A percentile compares a stretch with the other conserved stretches of the same genome.
These are phyloP conservation scores for Psilocybe azurescens DNA, from an alignment of 768 basidiomycete genomes.

Conservation along the genomic window DNA sequence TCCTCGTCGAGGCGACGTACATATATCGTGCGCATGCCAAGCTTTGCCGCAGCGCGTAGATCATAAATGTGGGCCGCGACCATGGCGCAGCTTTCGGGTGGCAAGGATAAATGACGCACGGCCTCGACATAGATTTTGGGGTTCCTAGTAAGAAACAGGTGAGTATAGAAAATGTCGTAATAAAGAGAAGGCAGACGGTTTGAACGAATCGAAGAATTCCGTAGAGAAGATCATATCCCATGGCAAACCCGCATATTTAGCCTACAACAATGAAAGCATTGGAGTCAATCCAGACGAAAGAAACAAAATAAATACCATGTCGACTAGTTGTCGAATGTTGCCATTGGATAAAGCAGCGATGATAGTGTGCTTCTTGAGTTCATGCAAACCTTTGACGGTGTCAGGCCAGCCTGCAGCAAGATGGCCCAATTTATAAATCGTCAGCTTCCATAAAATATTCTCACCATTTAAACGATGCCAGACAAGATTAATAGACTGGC, in stretches of 20 bases:
- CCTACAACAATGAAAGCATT: slow-evolving; percentile 37
- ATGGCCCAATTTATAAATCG: too few species aligned
- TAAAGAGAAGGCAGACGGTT: slow-evolving; percentile 51
- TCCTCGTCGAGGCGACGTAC: slow-evolving; percentile 58
- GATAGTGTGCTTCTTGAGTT: slow-evolving; percentile 54
- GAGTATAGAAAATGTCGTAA: neutral
- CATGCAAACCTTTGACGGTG: slow-evolving; percentile 48
- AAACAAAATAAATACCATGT: neutral
- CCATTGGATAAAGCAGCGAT: slow-evolving; percentile 68
- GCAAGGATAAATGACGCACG: slow-evolving; percentile 51
- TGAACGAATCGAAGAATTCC: slow-evolving; percentile 67
- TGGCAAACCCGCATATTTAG: slow-evolving; percentile 63
- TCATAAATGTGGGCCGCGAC: slow-evolving; percentile 70
- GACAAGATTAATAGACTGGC: slow-evolving; percentile 48
- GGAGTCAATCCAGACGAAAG: too few species aligned
- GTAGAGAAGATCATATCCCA: slow-evolving; percentile 70
- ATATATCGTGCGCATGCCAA: slow-evolving; percentile 66
- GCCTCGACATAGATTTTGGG: slow-evolving; percentile 56
- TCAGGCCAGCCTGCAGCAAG: slow-evolving; percentile 60
- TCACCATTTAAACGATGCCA: slow-evolving; percentile 69
- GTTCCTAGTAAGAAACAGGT: slow-evolving; percentile 39
- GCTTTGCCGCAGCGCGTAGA: slow-evolving; percentile 52
- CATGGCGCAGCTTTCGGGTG: slow-evolving; percentile 60
- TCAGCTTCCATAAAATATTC: neutral
- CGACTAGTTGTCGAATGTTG: slow-evolving; percentile 58